Evolutionary conservation across 306 rosid species (phyloP), one percentile per base, ranked within the genome.

Genomic region (Delonix regia): DNA sequence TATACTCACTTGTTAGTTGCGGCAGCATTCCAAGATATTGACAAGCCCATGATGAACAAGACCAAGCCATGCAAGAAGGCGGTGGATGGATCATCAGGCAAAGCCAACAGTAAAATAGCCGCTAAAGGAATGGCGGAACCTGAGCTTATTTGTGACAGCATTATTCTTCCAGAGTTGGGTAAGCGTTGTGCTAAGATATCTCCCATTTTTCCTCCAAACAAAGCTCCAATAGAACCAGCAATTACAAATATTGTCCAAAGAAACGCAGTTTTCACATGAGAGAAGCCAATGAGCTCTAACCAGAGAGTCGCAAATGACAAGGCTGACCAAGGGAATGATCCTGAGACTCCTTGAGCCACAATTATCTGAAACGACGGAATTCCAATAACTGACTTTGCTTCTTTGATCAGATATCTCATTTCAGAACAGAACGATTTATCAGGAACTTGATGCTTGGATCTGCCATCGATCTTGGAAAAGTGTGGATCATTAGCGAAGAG

Each of bases 311-410:
- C 89, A 72, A 94, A 94, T 10, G 93, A 82, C 85, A 92, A 85
- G 7, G 91, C 94, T 0, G 93, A 87, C 96, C 97, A 85, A 0
- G 98, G 97, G 65, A 94, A 94, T 18, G 98, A 86, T 21, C 98
- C 98, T 28, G 91, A 87, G 39, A 94, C 92, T 38, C 98, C 98
- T 71, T 92, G 98, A 71, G 98, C 97, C 49, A 94, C 97, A 68
- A 94, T 85, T 61, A 90, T 92, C 85, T 88, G 96, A 83, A 94
- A 94, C 10, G 97, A 80, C n/a, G 89, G 94, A 69, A 92, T 92
- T 52, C 72, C 30, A 4, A 92, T 83, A 9, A 94, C 98, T 0
- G 89, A 71, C 28, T 87, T 92, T 6, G 94, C 83, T 88, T 94
- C 97, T 33, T 84, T 83, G 4, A 87, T 39, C n/a, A 90, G 52